Conservation (phyloP, 352 stramenopile genomes). For the Phytophthora sojae region DNA sequence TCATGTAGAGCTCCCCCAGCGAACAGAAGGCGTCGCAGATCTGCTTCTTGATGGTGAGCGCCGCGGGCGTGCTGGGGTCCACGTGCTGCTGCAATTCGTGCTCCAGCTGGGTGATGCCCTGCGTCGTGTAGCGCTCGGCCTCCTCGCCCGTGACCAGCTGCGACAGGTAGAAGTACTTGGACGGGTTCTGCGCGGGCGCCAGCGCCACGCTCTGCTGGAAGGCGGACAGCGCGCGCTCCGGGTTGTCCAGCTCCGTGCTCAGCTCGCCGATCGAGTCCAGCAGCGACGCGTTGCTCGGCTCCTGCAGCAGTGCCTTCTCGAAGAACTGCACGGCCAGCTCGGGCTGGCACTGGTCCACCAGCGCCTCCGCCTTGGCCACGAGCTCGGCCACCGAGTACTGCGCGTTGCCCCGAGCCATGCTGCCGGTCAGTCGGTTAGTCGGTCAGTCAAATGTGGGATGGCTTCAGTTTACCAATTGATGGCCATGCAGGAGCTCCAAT, state of each 20-base stretch:
- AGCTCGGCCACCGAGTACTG: constrained; percentile 75
- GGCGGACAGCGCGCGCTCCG: constrained; percentile 71
- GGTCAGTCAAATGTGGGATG: constrained; percentile 3
- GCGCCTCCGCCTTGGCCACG: constrained; percentile 80
- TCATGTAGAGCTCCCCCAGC: constrained; percentile 98
- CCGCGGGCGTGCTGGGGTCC: constrained; percentile 56
- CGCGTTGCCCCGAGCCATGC: constrained; percentile 35
- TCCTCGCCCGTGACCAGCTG: constrained; percentile 83
- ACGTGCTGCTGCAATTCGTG: constrained; percentile 60
- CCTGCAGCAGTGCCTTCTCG: constrained; percentile 75
- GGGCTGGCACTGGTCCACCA: constrained; percentile 88
- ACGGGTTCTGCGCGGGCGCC: constrained; percentile 73
- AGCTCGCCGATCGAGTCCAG: constrained; percentile 86
- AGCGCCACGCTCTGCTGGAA: constrained; percentile 79
- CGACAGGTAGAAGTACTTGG: constrained; percentile 89
- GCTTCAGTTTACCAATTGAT: constrained; percentile 14
- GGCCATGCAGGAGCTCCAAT: constrained; percentile 26
- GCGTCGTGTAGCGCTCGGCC: constrained; percentile 67
- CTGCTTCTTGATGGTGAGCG: constrained; percentile 86
- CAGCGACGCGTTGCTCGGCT: constrained; percentile 74
- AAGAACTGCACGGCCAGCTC: constrained; percentile 88
- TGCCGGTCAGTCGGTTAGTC: constrained; percentile 9
- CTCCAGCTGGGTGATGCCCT: constrained; percentile 77
- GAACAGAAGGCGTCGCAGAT: constrained; percentile 95
- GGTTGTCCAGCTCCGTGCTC: constrained; percentile 83